Base-by-base conservation (phyloP, 2,329 filamentous ascomycete species). In the Pseudohalonectria lignicola region DNA sequence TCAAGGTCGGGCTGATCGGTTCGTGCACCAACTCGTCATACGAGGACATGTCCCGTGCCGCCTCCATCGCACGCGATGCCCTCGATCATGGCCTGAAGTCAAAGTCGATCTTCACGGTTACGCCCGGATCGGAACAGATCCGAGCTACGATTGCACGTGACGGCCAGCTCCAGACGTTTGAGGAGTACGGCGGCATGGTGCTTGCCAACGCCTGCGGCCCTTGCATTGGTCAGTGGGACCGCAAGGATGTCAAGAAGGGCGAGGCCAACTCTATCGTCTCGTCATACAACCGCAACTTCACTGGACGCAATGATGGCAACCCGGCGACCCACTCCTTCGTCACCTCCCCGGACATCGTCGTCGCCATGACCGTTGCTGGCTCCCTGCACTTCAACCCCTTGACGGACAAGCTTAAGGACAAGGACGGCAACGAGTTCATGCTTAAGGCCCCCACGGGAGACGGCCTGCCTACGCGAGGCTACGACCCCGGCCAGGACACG, bases 281-380 rank as follows among this genome's bases (percentile, higher is more conserved):
- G 34, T 96, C 92, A 20, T 98, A 95, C 81, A 98, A 98, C 82
- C 87, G 92, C 66, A 96, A 98, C 79, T 96, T 98, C 72, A 96
- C 90, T 44, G 90, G 90, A 49, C 86, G 92, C 60, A 96, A 96
- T 49, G 96, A 60, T 41, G 55, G 55, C 39, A 60, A 60, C 54
- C 53, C 64, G 2, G 63, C 61, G 20, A 69, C 65, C 0, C 63
- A 66, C 48, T 64, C 63, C 1, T 69, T 69, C 43, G 61, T 68
- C 33, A 61, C 64, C 13, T 67, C 63, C 3, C 64, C 64, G 16
- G 63, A 68, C 40, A 51, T 68, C 39, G 63, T 63, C 18, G 62
- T 62, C 10, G 62, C 57, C 25, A 50, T 63, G 49, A 57, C 55
- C 33, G 59, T 61, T 45, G 56, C 59, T 13, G 62, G 61, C 28